phyloP scores from a whole-genome alignment of 2,329 filamentous ascomycete species.

The Uncinocarpus reesii region DNA sequence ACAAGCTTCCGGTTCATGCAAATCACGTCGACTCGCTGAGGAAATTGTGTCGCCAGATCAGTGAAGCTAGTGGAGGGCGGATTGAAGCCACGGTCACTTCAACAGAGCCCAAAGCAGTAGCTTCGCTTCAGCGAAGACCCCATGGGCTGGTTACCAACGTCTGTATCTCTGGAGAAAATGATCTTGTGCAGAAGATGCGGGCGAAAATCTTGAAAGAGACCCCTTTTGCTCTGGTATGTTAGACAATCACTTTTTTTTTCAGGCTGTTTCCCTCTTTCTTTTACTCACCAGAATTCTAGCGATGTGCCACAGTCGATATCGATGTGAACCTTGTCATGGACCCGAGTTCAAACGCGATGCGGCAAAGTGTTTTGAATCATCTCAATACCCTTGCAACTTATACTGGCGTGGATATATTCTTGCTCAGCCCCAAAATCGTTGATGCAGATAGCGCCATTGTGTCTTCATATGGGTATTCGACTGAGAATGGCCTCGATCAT shows the following conservation, averaged over 20 bases:
- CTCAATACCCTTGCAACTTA: conserved; percentile 77
- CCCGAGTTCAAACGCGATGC: conserved; percentile 54
- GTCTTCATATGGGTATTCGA: conserved; percentile 63
- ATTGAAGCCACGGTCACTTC: conserved; percentile 78
- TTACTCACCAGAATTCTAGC: conserved; percentile 43
- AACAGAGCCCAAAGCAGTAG: conserved; percentile 61
- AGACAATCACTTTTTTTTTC: conserved; percentile 8
- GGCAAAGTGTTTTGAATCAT: conserved; percentile 67
- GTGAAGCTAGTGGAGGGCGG: conserved; percentile 55
- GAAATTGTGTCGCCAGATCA: conserved; percentile 71
- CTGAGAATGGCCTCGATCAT: conserved; percentile 74
- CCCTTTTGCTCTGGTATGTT: conserved; percentile 77
- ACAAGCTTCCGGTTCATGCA: conserved; percentile 84
- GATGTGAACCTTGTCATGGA: conserved; percentile 85
- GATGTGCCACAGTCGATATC: conserved; percentile 86
- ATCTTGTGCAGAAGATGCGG: conserved; percentile 79
- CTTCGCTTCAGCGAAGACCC: conserved; percentile 38
- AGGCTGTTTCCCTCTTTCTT: conserved; percentile 17
- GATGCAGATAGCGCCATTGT: conserved; percentile 63
- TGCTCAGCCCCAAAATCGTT: conserved; percentile 79
- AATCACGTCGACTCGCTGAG: conserved; percentile 73
- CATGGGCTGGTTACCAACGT: conserved; percentile 70
- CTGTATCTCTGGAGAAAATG: conserved; percentile 76
- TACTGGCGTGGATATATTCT: conserved; percentile 92
- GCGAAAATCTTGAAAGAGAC: conserved; percentile 85